Evolutionary conservation across 2,329 filamentous ascomycete species (phyloP).

Genomic region (Diaporthe sp.): DNA sequence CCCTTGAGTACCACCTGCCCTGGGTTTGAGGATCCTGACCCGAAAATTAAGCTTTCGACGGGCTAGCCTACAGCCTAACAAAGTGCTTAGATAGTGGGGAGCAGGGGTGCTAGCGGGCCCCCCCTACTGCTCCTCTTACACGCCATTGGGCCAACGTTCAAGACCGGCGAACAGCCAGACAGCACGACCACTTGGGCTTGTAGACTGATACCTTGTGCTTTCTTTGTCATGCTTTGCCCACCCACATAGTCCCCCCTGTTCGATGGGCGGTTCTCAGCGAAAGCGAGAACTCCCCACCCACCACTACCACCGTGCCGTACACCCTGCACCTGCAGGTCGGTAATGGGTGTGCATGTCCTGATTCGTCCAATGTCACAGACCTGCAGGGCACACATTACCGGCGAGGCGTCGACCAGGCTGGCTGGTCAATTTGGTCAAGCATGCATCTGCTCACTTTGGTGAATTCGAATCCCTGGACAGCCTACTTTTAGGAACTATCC

Average conservation of each 20-base stretch:
- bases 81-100: neutral
- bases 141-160: conserved; percentile 6
- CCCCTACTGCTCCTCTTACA: conserved; percentile 1
- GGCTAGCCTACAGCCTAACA: neutral
- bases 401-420: neutral
- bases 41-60: conserved; percentile 28
- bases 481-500: neutral
- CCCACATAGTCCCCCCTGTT: neutral
- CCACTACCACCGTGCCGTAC: neutral
- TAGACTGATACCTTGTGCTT: neutral
- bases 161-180: neutral
- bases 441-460: conserved; percentile 9
- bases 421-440: neutral
- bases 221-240: neutral
- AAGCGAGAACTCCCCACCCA: neutral
- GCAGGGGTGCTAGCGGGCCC: conserved; percentile 6
- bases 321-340: neutral
- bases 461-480: neutral
- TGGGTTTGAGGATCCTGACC: neutral
- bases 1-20: neutral
- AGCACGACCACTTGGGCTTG: neutral
- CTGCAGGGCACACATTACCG: conserved; percentile 5
- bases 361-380: conserved; percentile 24
- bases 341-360: neutral
- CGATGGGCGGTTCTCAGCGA: neutral